Base-by-base conservation (phyloP, 2,329 filamentous ascomycete genomes). In the Pezicula rhizophila region DNA sequence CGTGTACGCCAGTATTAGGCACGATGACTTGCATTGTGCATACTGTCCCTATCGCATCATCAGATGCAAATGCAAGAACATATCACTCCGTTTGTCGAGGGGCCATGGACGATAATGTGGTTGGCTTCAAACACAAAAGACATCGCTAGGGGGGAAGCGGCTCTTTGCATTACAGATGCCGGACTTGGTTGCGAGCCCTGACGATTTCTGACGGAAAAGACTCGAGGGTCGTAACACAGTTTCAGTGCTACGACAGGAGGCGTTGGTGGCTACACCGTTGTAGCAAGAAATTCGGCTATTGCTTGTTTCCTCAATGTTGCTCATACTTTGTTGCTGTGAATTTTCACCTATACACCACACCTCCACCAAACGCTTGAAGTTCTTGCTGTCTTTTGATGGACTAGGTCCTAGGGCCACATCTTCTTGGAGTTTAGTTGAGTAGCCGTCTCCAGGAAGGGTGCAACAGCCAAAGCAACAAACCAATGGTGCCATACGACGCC, bases 31-130 rank as follows among this genome's bases (percentile, higher is more conserved):
- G 50, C 52, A 53, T 44, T 37, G 35, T 47, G 28, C 45, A 31
- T 33, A 38, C 35, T 8, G 14, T 25, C 46, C 15, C 42, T 39
- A 51, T 41, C 55, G 57, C 58, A 58, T 59, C 47, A 49, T 42
- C 33, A n/a, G 23, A 26, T 40, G 35, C 31, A 46, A 38, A 45
- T 44, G 26, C 42, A 41, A 39, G 33, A 52, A 35, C 43, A 33
- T 49, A 48, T 50, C 55, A 43, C 52, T 58, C 46, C 59, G 61
- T 63, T 61, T 61, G 59, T 56, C 44, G 40, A 52, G 37, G 34
- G 57, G 51, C 23, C 53, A 54, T 57, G 52, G 52, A 46, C 55
- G 58, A 61, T 49, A 62, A 59, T 55, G 56, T 63, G 59, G 57
- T 59, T 60, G 57, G 54, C 45, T 46, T 56, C 49, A 53, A 57